Evolutionary conservation across 2,329 filamentous ascomycete species (phyloP), one percentile per base, ranked within the genome.

Genomic region (Nemania sp.): DNA sequence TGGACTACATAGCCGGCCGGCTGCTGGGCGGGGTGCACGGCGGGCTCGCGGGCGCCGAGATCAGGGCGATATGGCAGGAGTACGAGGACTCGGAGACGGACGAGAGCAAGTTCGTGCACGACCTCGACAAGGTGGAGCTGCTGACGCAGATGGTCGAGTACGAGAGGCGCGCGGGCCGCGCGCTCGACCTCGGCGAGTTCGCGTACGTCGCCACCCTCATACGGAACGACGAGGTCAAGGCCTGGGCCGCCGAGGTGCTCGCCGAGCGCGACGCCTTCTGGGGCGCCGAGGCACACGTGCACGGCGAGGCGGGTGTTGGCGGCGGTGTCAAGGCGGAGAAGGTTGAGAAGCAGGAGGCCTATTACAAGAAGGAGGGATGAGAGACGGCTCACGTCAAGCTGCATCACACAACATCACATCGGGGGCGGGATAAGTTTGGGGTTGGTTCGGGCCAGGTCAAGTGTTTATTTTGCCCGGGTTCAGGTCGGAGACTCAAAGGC

Each of bases 81-180:
- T 99, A 99, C 73, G 95, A 99, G 76, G 91, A 95, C 69, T 88
- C 87, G 17, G 72, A 88, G 78, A 98, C 95, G 9, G 78, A 88
- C 13, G 94, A 99, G 74, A 91, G 90, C 68, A 82, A 88, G 63
- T 98, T 94, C 65, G 95, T 99, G 45, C 95, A 99, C 75, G 95
- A 99, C 74, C 86, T 99, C 60, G 95, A 99, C 78, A 98, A 98
- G 87, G 87, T 99, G 75, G 95, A 99, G 79, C 80, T 99, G 66
- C 78, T 99, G 63, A 79, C 96, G 72, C 95, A 99, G 80, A 97
- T 97, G 90, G 80, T 96, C 32, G 95, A 99, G 76, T 99, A 99
- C 72, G 95, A 99, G 83, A 88, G 90, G 69, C 78, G 82, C 12
- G 81, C 86, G 51, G 77, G 87, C 57, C 85, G 86, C 29, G 77